Evolutionary conservation across 1,284 basidiomycete species (phyloP).

Genomic region (Boletus semigastroideus): DNA sequence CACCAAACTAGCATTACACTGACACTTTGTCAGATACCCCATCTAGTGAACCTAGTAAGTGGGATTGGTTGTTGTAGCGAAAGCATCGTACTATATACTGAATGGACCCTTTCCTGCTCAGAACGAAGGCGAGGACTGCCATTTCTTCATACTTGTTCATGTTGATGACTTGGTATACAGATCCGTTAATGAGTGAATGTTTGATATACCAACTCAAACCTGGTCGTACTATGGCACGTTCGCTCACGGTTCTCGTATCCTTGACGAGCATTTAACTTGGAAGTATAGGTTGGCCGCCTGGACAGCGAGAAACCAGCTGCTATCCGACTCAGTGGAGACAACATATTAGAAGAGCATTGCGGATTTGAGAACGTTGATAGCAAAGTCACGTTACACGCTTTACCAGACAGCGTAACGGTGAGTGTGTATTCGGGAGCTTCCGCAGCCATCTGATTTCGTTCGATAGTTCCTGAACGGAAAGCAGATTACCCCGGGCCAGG

Average conservation of each 20-base stretch:
- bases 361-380: constrained; percentile 86
- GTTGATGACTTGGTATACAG: constrained; percentile 39
- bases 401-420: constrained; percentile 84
- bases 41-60: constrained; percentile 90
- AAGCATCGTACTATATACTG: constrained; percentile 15
- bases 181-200: constrained; percentile 90
- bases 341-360: constrained; percentile 92
- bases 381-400: constrained; percentile 78
- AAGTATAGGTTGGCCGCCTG: constrained; percentile 69
- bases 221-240: constrained; percentile 72
- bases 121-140: constrained; percentile 69
- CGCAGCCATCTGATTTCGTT: constrained; percentile 9
- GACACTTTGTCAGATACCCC: constrained; percentile 69
- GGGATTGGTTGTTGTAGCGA: constrained; percentile 6
- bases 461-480: constrained; percentile 89
- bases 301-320: constrained; percentile 81
- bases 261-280: constrained; percentile 14
- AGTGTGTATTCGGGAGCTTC: constrained; percentile 27
- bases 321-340: constrained; percentile 90
- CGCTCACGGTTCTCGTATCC: constrained; percentile 4
- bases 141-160: constrained; percentile 6
- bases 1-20: constrained; percentile 7
- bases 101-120: constrained; percentile 32
- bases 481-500: constrained; percentile 73
- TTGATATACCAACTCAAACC: constrained; percentile 93